Evolutionary conservation across 2,329 filamentous ascomycete species (phyloP), one percentile per base, ranked within the genome.

Genomic region (Sphaerulina musiva): DNA sequence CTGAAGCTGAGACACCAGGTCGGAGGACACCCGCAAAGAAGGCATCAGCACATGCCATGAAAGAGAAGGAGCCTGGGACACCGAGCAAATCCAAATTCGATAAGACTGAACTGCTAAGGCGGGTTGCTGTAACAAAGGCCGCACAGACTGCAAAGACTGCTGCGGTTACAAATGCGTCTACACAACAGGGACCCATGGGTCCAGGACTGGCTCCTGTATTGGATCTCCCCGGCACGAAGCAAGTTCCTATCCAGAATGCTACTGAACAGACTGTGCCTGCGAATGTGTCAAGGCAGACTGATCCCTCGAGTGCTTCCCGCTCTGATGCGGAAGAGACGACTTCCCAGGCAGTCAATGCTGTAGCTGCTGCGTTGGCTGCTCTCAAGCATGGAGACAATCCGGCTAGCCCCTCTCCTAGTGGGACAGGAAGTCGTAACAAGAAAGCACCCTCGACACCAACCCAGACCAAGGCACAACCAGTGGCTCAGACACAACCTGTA

Each of bases 1-100:
- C 69, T 6, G 70, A 71, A 51, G 62, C 64, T 26, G 68, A 71
- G 26, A 48, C 56, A 11, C 43, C 26, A n/a, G 51, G 38, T 26
- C 59, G 55, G 29, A 59, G 58, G n/a, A 66, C 68, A 3, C 70
- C 70, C n/a, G 70, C 71, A 10, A 59, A 62, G 26, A 71, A 68
- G 51, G 70, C 69, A 6, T 70, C 69, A 41, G 51, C 64, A 6
- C 71, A 73, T 51, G 39, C 53, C 11, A 51, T 51, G 48, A 51
- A 51, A 23, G 34, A 51, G n/a, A 48, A 53, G 53, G 58, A 44
- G 49, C 32, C 46, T 43, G 34, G 38, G 41, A 20, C 9, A 29
- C 23, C 36, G 20, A 12, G 8, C 23, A 48, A 39, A 44, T 12
- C 32, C 6, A 39, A 3, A 1, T 47, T 11, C 14, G 29, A 43